Base-by-base conservation (phyloP, 768 basidiomycete genomes). In the Chalciporus piperatus region DNA sequence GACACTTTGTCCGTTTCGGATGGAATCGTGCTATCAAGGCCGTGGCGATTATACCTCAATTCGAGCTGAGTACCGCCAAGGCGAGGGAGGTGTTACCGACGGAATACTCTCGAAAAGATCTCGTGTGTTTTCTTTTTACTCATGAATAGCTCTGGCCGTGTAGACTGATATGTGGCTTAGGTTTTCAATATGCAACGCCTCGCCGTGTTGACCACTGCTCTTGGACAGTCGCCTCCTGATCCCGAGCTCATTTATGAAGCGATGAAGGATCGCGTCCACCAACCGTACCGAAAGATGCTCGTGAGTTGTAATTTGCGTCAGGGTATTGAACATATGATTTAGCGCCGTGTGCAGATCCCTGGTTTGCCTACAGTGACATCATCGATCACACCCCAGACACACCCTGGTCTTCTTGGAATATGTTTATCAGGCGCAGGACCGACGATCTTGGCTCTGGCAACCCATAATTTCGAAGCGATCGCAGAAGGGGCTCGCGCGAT, bases 401-500 rank as follows among this genome's bases (percentile, higher is more conserved):
- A 98, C 70, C 90, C 92, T 0, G 97, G 97, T n/a, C 75, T 99
- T 4, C 77, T 99, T 9, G 97, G 97, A 4, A 97, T 98, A 49
- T 98, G 97, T 68, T 83, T 99, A 30, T 98, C 96, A 2, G 97
- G 97, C 7, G 97, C 97, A 5, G 97, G 97, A 0, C 97, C 97
- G 4, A 98, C 97, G 6, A 97, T 98, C 55, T 81, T 99, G 55
- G 97, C 97, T 1, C 81, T 99, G 16, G 97, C 97, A 2, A 94
- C 91, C 0, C 70, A 72, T 30, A 85, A 86, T 22, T 98, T 90
- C 60, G 89, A 93, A 41, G 75, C 74, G 7, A 97, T 98, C 53
- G 94, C 92, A 4, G 80, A 85, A 59, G 87, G 87, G 58, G 94
- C 92, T 9, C 76, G 83, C 16, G 68, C 70, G 23, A 86, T 95